These are phyloP conservation scores for Setaria italica DNA, from an alignment of 202 grass and related monocot genomes.

Conservation along the genomic window DNA sequence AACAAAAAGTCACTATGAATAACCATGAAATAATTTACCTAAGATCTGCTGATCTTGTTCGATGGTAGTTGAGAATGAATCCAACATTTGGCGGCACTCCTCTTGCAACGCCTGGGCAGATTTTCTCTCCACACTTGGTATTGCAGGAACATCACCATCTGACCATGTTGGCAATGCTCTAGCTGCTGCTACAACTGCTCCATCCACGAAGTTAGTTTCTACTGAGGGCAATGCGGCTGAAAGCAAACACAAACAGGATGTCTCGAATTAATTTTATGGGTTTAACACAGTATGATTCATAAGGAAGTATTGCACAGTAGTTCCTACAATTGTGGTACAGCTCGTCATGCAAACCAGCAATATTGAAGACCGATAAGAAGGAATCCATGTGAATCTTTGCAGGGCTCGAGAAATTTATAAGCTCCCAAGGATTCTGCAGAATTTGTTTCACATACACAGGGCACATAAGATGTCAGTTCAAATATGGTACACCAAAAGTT, in stretches of 20 bases:
- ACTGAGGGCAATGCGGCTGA: constrained; percentile 62
- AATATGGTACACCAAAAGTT: not conserved
- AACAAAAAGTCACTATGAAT: not conserved
- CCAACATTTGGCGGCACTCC: constrained; percentile 72
- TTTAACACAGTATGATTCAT: not conserved
- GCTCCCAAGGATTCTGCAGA: constrained; percentile 94
- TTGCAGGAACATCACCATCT: constrained; percentile 73
- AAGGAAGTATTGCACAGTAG: constrained; percentile 9
- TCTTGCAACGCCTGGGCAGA: constrained; percentile 72
- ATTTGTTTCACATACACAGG: constrained; percentile 25
- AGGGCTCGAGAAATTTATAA: constrained; percentile 74
- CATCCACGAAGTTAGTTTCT: constrained; percentile 74
- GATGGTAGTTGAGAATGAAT: constrained; percentile 75
- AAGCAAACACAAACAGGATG: constrained; percentile 26
- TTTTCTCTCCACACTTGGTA: constrained; percentile 86
- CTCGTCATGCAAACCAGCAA: constrained; percentile 81
- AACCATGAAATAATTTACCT: constrained; percentile 47
- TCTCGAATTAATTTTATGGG: constrained; percentile 16
- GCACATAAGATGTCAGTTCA: constrained; percentile 16
- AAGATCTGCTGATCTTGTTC: constrained; percentile 75
- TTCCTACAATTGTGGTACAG: constrained; percentile 86
- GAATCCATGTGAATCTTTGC: constrained; percentile 92
- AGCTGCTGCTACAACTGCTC: constrained; percentile 82
- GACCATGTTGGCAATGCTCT: constrained; percentile 90
- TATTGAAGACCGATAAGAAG: constrained; percentile 89